Evolutionary conservation across 305 asterid species (phyloP).

Genomic region (Stenogyne calaminthoides): DNA sequence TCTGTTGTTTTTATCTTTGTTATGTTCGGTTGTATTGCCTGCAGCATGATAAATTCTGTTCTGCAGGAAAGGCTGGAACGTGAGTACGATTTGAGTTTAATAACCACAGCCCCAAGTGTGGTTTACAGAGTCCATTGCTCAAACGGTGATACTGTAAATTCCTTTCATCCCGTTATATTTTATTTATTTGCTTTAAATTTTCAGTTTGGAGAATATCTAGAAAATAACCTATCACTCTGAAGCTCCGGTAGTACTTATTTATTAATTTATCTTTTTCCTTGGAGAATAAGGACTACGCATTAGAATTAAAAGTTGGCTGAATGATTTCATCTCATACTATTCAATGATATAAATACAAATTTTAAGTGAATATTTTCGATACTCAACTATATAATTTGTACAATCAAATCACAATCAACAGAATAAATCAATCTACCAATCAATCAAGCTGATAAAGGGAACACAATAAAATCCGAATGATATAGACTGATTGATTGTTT

Average conservation of each 20-base stretch:
- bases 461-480: neutral
- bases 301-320: neutral
- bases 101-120: constrained; percentile 98
- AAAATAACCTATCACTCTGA: constrained; percentile 10
- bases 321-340: too few relatives aligned
- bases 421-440: neutral
- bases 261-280: neutral
- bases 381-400: too few relatives aligned
- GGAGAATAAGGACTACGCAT: constrained; percentile 2
- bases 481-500: neutral
- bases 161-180: constrained; percentile 41
- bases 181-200: constrained; percentile 20
- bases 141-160: constrained; percentile 81
- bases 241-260: constrained; percentile 17
- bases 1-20: constrained; percentile 28
- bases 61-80: constrained; percentile 98
- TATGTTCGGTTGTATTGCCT: constrained; percentile 25
- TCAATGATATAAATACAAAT: too few relatives aligned
- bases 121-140: constrained; percentile 82
- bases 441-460: neutral
- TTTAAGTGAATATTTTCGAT: neutral
- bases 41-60: constrained; percentile 34
- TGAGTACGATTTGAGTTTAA: constrained; percentile 88
- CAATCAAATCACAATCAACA: neutral
- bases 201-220: constrained; percentile 1